phyloP scores from a whole-genome alignment of 805 yeast genomes.

The Metschnikowia lunata region DNA sequence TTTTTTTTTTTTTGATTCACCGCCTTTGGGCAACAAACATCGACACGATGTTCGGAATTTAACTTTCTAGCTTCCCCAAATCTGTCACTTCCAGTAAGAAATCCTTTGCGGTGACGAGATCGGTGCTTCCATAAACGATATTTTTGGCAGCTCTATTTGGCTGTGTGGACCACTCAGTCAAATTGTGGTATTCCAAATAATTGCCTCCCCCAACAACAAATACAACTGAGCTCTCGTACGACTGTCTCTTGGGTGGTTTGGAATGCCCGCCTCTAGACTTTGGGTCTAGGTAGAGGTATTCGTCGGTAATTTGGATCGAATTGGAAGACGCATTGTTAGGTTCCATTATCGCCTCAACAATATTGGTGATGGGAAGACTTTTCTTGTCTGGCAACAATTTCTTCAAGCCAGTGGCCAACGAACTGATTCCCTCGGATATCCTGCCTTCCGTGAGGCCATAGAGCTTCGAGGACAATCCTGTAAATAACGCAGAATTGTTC shows the following conservation, averaged over 20 bases:
- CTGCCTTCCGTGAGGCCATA: slow-evolving; percentile 82
- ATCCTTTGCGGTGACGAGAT: slow-evolving; percentile 62
- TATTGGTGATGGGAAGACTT: slow-evolving; percentile 81
- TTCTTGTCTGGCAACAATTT: slow-evolving; percentile 84
- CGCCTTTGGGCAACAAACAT: too few species aligned
- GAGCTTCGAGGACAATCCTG: slow-evolving; percentile 69
- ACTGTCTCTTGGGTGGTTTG: slow-evolving; percentile 79
- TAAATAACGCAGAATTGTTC: slow-evolving; percentile 55
- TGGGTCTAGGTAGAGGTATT: slow-evolving; percentile 88
- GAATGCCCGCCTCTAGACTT: slow-evolving; percentile 86
- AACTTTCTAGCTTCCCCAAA: slow-evolving; percentile 7
- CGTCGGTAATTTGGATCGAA: slow-evolving; percentile 75
- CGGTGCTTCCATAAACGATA: slow-evolving; percentile 85
- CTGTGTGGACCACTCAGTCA: slow-evolving; percentile 76
- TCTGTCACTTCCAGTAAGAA: slow-evolving; percentile 63
- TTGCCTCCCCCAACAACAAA: slow-evolving; percentile 97
- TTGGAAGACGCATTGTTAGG: slow-evolving; percentile 62
- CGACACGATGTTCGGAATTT: too few species aligned
- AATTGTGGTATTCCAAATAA: slow-evolving; percentile 87
- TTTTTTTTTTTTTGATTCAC: too few species aligned
- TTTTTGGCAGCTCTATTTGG: slow-evolving; percentile 40
- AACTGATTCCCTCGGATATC: slow-evolving; percentile 84
- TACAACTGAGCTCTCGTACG: slow-evolving; percentile 77
- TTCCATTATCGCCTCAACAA: slow-evolving; percentile 89
- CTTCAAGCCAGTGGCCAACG: slow-evolving; percentile 81